phyloP scores from a whole-genome alignment of 495 filamentous ascomycete genomes.

The Tuber brumale region DNA sequence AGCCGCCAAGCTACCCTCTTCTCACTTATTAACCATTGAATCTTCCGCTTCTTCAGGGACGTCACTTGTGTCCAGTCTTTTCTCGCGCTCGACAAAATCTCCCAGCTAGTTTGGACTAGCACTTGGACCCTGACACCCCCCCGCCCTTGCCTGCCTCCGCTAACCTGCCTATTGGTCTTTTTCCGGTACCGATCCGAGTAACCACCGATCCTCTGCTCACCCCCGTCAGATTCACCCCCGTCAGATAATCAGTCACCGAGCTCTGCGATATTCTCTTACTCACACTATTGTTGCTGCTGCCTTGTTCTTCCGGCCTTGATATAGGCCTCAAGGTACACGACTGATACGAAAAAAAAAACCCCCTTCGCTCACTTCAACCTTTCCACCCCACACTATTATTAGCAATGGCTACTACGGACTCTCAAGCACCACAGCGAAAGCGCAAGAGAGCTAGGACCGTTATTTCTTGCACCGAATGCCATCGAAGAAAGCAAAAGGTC shows the following conservation, averaged over 20 bases:
- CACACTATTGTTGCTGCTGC: background rate
- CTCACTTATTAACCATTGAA: background rate
- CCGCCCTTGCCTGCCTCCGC: background rate
- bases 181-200: slow-evolving; percentile 3
- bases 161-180: background rate
- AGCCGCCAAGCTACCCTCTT: background rate
- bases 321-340: background rate
- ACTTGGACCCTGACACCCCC: background rate
- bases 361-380: slow-evolving; percentile 7
- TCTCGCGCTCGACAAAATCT: background rate
- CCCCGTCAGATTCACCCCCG: background rate
- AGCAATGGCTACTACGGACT: slow-evolving; percentile 23
- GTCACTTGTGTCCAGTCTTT: background rate
- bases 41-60: background rate
- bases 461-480: slow-evolving; percentile 59
- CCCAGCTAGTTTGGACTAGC: background rate
- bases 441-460: slow-evolving; percentile 56
- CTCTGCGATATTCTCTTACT: background rate
- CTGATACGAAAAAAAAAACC: background rate
- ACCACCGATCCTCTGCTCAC: background rate
- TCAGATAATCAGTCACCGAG: background rate
- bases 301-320: background rate
- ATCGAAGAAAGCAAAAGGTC: slow-evolving; percentile 59
- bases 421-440: slow-evolving; percentile 26
- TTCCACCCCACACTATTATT: background rate